Evolutionary conservation across 2,329 filamentous ascomycete genomes (phyloP), one percentile per base, ranked within the genome.

Genomic region (Purpureocillium takamizusanense): DNA sequence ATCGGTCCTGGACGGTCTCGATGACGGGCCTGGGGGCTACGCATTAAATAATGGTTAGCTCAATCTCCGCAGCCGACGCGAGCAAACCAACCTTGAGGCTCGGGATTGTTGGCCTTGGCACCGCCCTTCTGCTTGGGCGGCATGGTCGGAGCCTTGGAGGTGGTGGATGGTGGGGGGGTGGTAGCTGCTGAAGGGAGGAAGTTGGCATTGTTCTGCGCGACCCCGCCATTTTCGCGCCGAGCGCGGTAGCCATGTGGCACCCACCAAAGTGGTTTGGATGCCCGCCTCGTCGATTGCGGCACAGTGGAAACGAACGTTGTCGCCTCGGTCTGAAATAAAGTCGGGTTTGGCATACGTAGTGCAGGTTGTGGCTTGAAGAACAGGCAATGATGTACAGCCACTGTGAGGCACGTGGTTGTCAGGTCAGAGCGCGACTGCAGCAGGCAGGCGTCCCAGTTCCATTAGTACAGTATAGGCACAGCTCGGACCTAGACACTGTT

Each of bases 1-100:
- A 65, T 37, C 65, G 67, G 43, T 74, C 66, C 56, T 61, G 59
- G 48, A 75, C 52, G 13, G 73, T 77, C 45, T 61, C 56, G 9
- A 65, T 61, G 5, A 56, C 43, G 25, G 56, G 50, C 40, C 62
- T 56, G 37, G 57, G 45, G 32, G 57, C 49, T 49, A 45, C 45
- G 46, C 40, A 4, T 13, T 30, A 30, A 15, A 12, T 33, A 17
- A 13, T 15, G 30, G 16, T 25, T 13, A 41, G 13, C 13, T 13
- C 15, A 25, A 7, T 18, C 21, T 25, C 10, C 10, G n/a, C 21
- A 25, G 21, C 21, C 21, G 21, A 25, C 21, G 10, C 21, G 29
- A 36, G 33, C 14, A 32, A 17, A 31, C 43, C 33, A 21, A 51
- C 53, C 47, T 49, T 53, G 52, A 38, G 49, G 18, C 38, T 46